Evolutionary conservation across 768 basidiomycete species (phyloP), one percentile per base, ranked within the genome.

Genomic region (Boletus insuetus): DNA sequence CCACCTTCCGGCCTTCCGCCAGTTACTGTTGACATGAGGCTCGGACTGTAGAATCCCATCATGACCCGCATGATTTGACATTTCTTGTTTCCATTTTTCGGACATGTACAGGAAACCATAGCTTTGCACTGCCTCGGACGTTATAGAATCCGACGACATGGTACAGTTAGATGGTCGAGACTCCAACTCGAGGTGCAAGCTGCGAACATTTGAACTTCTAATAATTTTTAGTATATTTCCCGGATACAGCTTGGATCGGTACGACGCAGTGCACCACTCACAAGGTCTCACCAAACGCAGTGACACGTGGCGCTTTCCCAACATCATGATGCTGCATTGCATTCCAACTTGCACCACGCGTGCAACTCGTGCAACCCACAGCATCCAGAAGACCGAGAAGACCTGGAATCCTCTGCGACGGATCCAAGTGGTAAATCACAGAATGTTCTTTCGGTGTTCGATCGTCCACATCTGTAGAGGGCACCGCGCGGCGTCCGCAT

Each of bases 301-400:
- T 6, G 14, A 9, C 29, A 3, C n/a, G n/a, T 6, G 5, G 43
- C 32, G 24, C 39, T 39, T 40, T 29, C 26, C 32, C 51, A 63
- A 46, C 32, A n/a, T n/a, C n/a, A n/a, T n/a, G 20, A 41, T 63
- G 9, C 16, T 41, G 39, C n/a, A 49, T 51, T 35, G 48, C 53
- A 46, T 53, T 49, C 13, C 35, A 40, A 46, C 32, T 37, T 31
- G 37, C 35, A 24, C 34, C 44, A 31, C 53, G 46, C 42, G 43
- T 50, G 43, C 31, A 50, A 42, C 31, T n/a, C 13, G 38, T 44
- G 29, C 44, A 37, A 37, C 32, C 14, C 50, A 60, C 64, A 56
- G 64, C 56, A 58, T 51, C 41, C 26, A 49, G 60, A 65, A 65
- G 39, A 29, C 45, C 29, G 26, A 65, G 65, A 65, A 68, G 51